These are phyloP conservation scores for Mycosphaerelloides madeirae DNA, from an alignment of 2,329 filamentous ascomycete genomes.

Conservation along the genomic window DNA sequence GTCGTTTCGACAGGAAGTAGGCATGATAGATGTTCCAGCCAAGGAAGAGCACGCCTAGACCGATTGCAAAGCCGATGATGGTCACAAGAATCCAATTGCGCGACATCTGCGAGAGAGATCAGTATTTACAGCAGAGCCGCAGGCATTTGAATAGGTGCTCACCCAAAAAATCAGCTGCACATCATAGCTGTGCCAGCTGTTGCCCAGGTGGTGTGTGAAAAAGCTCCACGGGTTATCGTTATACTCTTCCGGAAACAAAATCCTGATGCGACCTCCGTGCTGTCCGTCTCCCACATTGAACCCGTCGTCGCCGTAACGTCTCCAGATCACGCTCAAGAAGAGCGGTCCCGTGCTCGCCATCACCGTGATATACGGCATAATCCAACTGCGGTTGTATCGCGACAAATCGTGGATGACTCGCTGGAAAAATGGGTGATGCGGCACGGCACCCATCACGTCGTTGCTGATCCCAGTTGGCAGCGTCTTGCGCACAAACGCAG, in stretches of 20 bases:
- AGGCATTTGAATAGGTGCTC: conserved; percentile 3
- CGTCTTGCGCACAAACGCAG: conserved; percentile 66
- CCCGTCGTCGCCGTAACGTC: conserved; percentile 60
- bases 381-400: conserved; percentile 64
- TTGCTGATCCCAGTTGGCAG: conserved; percentile 74
- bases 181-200: conserved; percentile 62
- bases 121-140: conserved; percentile 5
- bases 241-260: conserved; percentile 68
- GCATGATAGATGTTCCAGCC: conserved; percentile 51
- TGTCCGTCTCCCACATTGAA: conserved; percentile 39
- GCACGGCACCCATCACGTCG: conserved; percentile 70
- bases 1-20: conserved; percentile 30
- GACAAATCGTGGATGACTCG: conserved; percentile 64
- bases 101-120: conserved; percentile 30
- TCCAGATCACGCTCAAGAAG: conserved; percentile 71
- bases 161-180: conserved; percentile 63
- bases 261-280: conserved; percentile 53
- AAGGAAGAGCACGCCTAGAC: conserved; percentile 43
- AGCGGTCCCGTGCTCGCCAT: conserved; percentile 75
- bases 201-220: conserved; percentile 62
- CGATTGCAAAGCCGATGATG: conserved; percentile 47
- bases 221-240: conserved; percentile 65
- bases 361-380: conserved; percentile 68
- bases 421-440: conserved; percentile 70
- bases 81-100: conserved; percentile 55